Base-by-base conservation (phyloP, 2,329 filamentous ascomycete species). In the Chlorencoelia australis region DNA sequence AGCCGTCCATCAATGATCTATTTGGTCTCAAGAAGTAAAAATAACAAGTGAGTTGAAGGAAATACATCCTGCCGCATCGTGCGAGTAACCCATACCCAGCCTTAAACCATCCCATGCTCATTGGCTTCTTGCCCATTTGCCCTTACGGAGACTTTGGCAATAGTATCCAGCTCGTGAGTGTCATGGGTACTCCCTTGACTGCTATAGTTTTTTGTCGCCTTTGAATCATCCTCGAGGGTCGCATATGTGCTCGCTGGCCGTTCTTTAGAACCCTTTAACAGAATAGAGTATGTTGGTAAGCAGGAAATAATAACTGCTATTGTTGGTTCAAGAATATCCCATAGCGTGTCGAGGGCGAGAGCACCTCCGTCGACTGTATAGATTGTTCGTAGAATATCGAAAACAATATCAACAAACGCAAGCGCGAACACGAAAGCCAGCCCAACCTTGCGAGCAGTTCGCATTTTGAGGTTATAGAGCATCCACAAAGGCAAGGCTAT, bases 261-360 rank as follows among this genome's bases (percentile, higher is more conserved):
- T n/a, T n/a, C n/a, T n/a, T n/a, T n/a, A n/a, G n/a, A n/a, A n/a
- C n/a, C n/a, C n/a, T n/a, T n/a, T n/a, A n/a, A n/a, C n/a, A n/a
- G n/a, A n/a, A n/a, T n/a, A n/a, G n/a, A n/a, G 13, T 32, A 21
- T 7, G 9, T 21, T 13, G 30, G 30, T 21, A 32, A 32, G 10
- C 16, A 10, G 9, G 30, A 32, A 5, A 32, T 7, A 7, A 32
- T 22, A 4, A 31, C 30, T 7, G 9, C 20, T 6, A 32, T 15
- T 5, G 14, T 17, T 18, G 43, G 21, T 44, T 32, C 18, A 10
- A 32, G 11, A 7, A 32, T 32, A 22, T 21, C 16, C 10, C 30
- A 32, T 19, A 32, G 2, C 18, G 30, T 32, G 3, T 32, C 30
- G 10, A 32, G 30, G 14, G 30, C 30, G 13, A 32, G 14, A 13